phyloP scores from a whole-genome alignment of 2,329 filamentous ascomycete genomes.

The Hypoxylon sp. region DNA sequence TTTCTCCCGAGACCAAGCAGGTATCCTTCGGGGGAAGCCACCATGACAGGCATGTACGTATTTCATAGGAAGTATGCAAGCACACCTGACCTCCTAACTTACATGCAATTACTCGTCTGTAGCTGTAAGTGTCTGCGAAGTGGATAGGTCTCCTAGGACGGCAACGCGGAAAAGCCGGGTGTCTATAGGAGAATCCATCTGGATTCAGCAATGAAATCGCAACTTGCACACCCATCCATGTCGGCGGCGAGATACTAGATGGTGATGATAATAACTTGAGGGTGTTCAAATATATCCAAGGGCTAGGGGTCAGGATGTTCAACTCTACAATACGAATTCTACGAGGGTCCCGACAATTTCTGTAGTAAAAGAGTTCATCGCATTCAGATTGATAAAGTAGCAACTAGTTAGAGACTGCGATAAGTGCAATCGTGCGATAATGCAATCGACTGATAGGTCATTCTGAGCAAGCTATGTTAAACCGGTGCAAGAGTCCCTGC shows the following conservation, averaged over 20 bases:
- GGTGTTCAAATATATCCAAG: too few species aligned
- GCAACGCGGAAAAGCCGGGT: background rate
- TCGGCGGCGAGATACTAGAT: background rate
- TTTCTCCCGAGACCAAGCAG: background rate
- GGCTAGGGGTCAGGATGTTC: background rate
- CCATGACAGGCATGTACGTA: background rate
- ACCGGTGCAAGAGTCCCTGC: constrained; percentile 10
- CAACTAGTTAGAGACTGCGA: background rate
- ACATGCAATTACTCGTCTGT: background rate
- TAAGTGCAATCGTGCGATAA: background rate
- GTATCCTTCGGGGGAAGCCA: too few species aligned
- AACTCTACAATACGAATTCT: background rate
- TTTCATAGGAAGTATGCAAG: background rate
- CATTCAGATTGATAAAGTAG: background rate
- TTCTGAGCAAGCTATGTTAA: constrained; percentile 36
- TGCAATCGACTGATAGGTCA: constrained; percentile 21
- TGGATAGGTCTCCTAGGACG: background rate
- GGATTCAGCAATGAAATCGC: background rate
- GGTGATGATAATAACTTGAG: background rate
- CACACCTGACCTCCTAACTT: too few species aligned
- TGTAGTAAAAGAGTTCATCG: background rate
- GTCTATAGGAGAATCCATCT: too few species aligned
- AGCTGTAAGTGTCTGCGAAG: background rate
- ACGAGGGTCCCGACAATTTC: background rate
- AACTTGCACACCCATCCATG: background rate